phyloP scores from a whole-genome alignment of 2,329 filamentous ascomycete genomes.

The Fusarium azukiicola region DNA sequence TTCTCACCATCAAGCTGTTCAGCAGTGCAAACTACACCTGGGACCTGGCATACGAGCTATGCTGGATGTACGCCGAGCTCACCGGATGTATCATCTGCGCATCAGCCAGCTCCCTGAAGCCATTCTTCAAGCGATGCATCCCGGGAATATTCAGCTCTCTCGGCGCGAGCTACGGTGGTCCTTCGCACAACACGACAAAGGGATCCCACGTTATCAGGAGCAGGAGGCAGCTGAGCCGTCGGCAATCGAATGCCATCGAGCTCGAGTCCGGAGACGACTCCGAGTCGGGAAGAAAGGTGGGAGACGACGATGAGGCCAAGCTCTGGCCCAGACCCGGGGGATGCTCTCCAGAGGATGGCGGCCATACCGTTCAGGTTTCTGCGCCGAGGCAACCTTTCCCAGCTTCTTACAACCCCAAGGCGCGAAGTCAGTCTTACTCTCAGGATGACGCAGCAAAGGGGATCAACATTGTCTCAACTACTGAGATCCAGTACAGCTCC shows the following conservation, averaged over 20 bases:
- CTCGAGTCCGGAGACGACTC: constrained; percentile 49
- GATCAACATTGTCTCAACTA: constrained; percentile 45
- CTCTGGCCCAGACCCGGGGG: constrained; percentile 39
- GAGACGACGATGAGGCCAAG: constrained; percentile 45
- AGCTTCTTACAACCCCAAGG: neutral
- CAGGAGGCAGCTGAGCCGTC: constrained; percentile 44
- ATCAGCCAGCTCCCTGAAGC: constrained; percentile 49
- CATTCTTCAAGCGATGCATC: constrained; percentile 44
- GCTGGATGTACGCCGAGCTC: constrained; percentile 53
- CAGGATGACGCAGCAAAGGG: constrained; percentile 9
- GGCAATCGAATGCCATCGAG: constrained; percentile 46
- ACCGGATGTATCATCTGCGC: constrained; percentile 52
- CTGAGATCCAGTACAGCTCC: constrained; percentile 38
- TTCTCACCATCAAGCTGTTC: constrained; percentile 48
- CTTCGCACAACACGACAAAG: constrained; percentile 20
- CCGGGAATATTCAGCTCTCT: constrained; percentile 39
- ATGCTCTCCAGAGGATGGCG: constrained; percentile 20
- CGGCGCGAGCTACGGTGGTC: constrained; percentile 24
- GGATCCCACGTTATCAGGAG: constrained; percentile 36
- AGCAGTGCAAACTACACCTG: constrained; percentile 47
- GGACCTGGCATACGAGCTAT: constrained; percentile 49
- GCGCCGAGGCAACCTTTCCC: constrained; percentile 14
- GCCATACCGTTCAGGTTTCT: constrained; percentile 37
- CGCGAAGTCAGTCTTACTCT: neutral
- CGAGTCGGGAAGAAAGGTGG: constrained; percentile 38